phyloP scores from a whole-genome alignment of 1,284 basidiomycete species.

The Caloboletus inedulis region DNA sequence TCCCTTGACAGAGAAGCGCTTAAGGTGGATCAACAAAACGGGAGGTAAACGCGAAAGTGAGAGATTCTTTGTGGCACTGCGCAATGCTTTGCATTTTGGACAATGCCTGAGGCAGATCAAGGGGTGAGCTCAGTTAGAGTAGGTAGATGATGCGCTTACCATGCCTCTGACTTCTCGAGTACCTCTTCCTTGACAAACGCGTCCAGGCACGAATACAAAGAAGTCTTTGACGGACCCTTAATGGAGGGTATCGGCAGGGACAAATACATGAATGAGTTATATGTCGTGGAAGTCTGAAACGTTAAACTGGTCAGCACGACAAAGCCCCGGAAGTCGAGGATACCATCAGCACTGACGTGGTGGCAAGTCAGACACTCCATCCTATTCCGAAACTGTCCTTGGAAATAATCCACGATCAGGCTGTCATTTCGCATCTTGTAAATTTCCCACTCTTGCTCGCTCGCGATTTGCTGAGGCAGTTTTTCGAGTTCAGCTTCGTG shows the following conservation, averaged over 20 bases:
- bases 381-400: conserved; percentile 93
- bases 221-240: conserved; percentile 60
- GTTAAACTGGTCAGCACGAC: conserved; percentile 7
- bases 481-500: conserved; percentile 87
- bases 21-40: conserved; percentile 92
- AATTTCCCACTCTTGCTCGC: conserved; percentile 89
- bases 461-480: conserved; percentile 86
- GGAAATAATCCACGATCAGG: conserved; percentile 95
- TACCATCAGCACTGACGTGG: conserved; percentile 60
- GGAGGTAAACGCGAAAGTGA: conserved; percentile 88
- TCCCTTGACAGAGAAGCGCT: conserved; percentile 91
- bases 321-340: conserved; percentile 1
- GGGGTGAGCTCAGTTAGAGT: neutral
- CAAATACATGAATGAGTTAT: conserved; percentile 96
- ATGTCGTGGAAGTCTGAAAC: conserved; percentile 92
- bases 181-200: conserved; percentile 90
- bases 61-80: conserved; percentile 77
- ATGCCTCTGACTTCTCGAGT: conserved; percentile 92
- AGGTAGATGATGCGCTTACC: conserved; percentile 50
- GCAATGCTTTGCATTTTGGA: conserved; percentile 77
- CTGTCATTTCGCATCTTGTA: conserved; percentile 92
- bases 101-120: conserved; percentile 65
- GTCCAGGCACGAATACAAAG: conserved; percentile 82
- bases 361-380: conserved; percentile 89
- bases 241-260: conserved; percentile 83